These are phyloP conservation scores for Xylariaceae sp. DNA, from an alignment of 2,329 filamentous ascomycete genomes.

Conservation along the genomic window DNA sequence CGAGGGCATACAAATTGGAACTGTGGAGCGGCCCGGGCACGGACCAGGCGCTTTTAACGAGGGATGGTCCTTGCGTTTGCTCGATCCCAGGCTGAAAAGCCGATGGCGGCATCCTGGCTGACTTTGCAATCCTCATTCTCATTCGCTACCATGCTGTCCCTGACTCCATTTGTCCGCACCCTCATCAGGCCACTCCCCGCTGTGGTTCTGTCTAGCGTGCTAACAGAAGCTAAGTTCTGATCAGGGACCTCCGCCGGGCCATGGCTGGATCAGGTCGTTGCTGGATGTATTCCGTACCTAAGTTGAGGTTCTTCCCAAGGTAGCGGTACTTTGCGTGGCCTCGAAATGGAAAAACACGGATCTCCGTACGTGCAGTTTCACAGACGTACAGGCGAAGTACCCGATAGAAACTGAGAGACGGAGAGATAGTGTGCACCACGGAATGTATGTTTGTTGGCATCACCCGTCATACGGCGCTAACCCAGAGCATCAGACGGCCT, in stretches of 20 bases:
- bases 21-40: too few species aligned
- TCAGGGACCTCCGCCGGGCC: too few species aligned
- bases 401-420: background rate
- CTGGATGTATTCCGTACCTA: background rate
- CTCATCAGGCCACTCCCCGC: constrained; percentile 16
- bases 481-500: background rate
- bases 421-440: too few species aligned
- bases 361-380: too few species aligned
- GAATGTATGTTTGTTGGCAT: background rate
- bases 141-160: constrained; percentile 20
- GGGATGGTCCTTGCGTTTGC: constrained; percentile 14
- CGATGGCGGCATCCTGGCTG: constrained; percentile 28
- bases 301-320: background rate
- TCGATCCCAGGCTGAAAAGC: constrained; percentile 31
- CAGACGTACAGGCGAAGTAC: too few species aligned
- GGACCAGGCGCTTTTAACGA: background rate
- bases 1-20: too few species aligned
- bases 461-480: background rate
- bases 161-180: constrained; percentile 12
- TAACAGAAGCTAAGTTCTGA: too few species aligned
- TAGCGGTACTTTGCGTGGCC: constrained; percentile 12
- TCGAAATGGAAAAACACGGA: background rate
- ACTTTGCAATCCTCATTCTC: constrained; percentile 9
- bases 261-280: too few species aligned
- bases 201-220: constrained; percentile 14